Conservation (phyloP, 2,329 filamentous ascomycete genomes). For the Fusarium citri region DNA sequence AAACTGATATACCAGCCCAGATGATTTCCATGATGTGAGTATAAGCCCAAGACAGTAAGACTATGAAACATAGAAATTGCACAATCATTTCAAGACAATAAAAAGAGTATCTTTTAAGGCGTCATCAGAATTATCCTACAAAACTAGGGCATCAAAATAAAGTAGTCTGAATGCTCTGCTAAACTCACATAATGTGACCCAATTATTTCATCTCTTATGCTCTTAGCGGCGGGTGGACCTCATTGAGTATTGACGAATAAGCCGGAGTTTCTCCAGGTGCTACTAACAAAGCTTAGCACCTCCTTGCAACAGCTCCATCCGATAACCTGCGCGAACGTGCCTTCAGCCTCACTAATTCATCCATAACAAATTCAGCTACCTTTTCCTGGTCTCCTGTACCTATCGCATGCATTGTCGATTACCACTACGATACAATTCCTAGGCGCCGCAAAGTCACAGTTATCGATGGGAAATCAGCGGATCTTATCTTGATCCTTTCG, state of each 20-base stretch:
- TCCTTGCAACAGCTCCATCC: conserved; percentile 8
- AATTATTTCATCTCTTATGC: background rate
- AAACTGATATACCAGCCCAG: background rate
- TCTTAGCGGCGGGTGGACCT: background rate
- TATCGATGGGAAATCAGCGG: conserved; percentile 13
- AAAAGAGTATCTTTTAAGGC: background rate
- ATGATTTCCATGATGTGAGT: background rate
- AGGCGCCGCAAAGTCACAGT: background rate
- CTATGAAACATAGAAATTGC: background rate
- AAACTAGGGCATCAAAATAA: background rate
- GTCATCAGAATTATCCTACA: background rate
- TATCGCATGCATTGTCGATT: background rate
- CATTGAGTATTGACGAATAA: background rate
- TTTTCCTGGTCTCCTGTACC: background rate
- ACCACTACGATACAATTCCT: background rate
- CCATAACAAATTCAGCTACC: conserved; percentile 1
- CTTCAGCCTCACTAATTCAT: conserved; percentile 7
- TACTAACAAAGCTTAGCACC: conserved; percentile 5
- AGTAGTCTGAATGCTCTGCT: background rate
- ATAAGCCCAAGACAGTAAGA: background rate
- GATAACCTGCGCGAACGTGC: conserved; percentile 3
- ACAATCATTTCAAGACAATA: background rate
- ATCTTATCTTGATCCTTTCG: background rate
- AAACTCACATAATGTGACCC: background rate
- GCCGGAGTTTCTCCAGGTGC: conserved; percentile 39